Percentiles rank a stretch among this genome's conserved stretches.
phyloP scores from a whole-genome alignment of 2,329 filamentous ascomycete genomes.

The Ceratocystis alfenasii region DNA sequence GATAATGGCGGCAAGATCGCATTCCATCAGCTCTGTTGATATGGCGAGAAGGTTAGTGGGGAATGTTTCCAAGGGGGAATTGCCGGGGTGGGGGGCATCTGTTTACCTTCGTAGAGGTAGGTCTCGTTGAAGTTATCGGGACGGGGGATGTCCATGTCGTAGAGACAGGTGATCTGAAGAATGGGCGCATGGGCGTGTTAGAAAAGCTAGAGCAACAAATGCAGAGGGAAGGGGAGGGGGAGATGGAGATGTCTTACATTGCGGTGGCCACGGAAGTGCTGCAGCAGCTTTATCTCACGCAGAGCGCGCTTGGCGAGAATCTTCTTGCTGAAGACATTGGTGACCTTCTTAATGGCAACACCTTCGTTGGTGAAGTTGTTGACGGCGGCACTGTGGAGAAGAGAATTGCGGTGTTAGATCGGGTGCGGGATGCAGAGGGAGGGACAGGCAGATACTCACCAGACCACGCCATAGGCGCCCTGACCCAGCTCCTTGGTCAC shows the following conservation, averaged over 20 bases:
- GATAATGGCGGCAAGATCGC: slow-evolving; percentile 94
- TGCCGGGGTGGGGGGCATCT: not conserved
- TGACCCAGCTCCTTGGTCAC: slow-evolving; percentile 98
- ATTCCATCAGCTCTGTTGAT: slow-evolving; percentile 85
- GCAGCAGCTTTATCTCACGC: slow-evolving; percentile 95
- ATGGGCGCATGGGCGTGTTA: not conserved
- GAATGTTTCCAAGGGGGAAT: not conserved
- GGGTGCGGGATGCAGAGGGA: not conserved
- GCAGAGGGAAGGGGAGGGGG: not conserved
- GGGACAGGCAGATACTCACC: slow-evolving; percentile 42
- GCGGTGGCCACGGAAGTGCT: slow-evolving; percentile 87
- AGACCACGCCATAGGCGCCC: slow-evolving; percentile 97
- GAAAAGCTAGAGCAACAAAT: not conserved
- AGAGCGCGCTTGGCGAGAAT: slow-evolving; percentile 95
- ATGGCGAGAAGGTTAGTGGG: not conserved
- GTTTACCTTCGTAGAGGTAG: slow-evolving; percentile 89
- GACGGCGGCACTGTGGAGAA: slow-evolving; percentile 60
- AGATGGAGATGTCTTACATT: slow-evolving; percentile 46
- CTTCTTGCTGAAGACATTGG: slow-evolving; percentile 99
- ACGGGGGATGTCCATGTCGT: slow-evolving; percentile 97
- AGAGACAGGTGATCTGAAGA: slow-evolving; percentile 84
- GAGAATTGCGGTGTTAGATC: slow-evolving; percentile 20
- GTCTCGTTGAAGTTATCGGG: slow-evolving; percentile 98
- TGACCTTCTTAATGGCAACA: slow-evolving; percentile 98
- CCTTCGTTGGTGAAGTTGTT: slow-evolving; percentile 86